Conservation (phyloP, 768 basidiomycete genomes). For the Termitomyces sp. region DNA sequence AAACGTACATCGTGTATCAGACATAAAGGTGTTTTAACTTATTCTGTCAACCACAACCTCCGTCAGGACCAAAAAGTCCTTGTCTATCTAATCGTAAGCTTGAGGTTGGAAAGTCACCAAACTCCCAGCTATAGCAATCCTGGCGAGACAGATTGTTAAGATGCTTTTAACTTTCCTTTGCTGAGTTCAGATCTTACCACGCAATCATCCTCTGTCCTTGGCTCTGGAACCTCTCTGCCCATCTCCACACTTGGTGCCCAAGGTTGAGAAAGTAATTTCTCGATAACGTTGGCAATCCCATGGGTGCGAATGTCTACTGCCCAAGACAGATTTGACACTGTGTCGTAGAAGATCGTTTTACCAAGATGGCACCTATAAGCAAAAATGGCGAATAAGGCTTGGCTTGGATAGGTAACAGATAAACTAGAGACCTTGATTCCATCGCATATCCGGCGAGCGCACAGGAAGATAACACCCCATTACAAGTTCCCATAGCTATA, state of each 20-base stretch:
- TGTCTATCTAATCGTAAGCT: background rate
- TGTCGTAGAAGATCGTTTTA: constrained; percentile 84
- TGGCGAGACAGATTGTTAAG: constrained; percentile 17
- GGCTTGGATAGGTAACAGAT: background rate
- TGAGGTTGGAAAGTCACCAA: constrained; percentile 34
- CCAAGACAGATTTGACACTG: constrained; percentile 84
- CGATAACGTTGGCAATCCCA: constrained; percentile 73
- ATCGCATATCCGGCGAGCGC: constrained; percentile 86
- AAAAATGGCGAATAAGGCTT: background rate
- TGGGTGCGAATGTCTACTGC: constrained; percentile 77
- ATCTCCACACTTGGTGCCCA: constrained; percentile 63
- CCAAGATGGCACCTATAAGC: constrained; percentile 75
- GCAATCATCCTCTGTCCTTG: constrained; percentile 56
- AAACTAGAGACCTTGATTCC: constrained; percentile 55
- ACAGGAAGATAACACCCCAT: constrained; percentile 75
- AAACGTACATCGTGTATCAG: background rate
- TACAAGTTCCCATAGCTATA: constrained; percentile 87
- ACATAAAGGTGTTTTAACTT: background rate
- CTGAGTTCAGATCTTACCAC: constrained; percentile 41
- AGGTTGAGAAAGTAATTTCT: constrained; percentile 60
- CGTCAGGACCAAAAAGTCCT: background rate
- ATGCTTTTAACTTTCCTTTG: background rate
- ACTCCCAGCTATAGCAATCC: constrained; percentile 74
- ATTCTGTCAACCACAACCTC: constrained; percentile 3
- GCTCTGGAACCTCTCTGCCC: constrained; percentile 59